Conservation (phyloP, 331 rosid genomes). For the Cydonia oblonga region DNA sequence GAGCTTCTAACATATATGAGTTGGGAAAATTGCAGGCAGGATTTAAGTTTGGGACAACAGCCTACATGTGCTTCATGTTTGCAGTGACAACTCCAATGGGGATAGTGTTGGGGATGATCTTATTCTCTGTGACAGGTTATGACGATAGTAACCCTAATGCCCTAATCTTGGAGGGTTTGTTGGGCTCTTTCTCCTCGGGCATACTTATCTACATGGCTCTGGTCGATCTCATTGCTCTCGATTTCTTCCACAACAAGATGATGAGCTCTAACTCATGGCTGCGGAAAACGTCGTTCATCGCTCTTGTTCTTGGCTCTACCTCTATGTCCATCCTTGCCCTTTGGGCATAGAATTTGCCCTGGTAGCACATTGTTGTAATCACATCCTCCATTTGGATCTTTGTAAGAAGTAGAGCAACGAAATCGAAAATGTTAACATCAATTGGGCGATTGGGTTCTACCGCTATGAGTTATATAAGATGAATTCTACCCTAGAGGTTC, state of each 20-base stretch:
- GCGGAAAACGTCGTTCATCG: constrained; percentile 55
- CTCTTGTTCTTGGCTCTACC: constrained; percentile 69
- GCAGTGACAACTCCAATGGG: constrained; percentile 92
- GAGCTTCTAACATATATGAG: too few relatives aligned
- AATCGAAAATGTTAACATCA: background rate
- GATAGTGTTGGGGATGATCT: constrained; percentile 54
- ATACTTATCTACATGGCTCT: constrained; percentile 88
- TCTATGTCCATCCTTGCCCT: constrained; percentile 80
- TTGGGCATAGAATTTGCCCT: constrained; percentile 52
- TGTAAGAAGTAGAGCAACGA: background rate
- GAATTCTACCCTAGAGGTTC: background rate
- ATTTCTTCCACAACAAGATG: constrained; percentile 90
- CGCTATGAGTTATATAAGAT: background rate
- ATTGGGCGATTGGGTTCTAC: background rate
- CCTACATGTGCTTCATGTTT: constrained; percentile 91
- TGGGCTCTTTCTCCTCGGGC: constrained; percentile 83
- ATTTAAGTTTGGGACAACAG: constrained; percentile 53
- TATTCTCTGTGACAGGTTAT: constrained; percentile 68
- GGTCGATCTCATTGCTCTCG: constrained; percentile 76
- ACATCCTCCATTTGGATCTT: background rate
- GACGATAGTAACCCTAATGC: constrained; percentile 79
- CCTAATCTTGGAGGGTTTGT: constrained; percentile 69
- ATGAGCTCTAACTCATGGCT: constrained; percentile 39
- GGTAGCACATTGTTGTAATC: background rate
- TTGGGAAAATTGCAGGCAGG: constrained; percentile 49